phyloP scores from a whole-genome alignment of 2,329 filamentous ascomycete genomes.

The Scedosporium apiospermum region DNA sequence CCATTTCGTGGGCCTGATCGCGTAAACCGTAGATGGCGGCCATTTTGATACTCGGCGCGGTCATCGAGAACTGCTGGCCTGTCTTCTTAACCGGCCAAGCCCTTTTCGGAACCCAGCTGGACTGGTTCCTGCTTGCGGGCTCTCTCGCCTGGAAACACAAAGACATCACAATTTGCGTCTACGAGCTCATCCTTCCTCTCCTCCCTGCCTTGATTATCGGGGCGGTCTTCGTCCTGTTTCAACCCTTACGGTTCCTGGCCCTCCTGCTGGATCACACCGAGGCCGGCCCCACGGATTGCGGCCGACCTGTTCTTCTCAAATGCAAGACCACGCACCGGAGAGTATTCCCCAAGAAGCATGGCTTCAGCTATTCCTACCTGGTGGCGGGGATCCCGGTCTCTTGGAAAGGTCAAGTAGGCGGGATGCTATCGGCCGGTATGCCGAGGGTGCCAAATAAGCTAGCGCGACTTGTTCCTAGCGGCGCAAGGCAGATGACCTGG shows the following conservation, averaged over 20 bases:
- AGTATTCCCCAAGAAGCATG: constrained; percentile 57
- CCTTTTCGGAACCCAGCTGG: constrained; percentile 13
- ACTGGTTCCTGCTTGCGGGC: constrained; percentile 16
- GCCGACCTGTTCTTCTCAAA: constrained; percentile 47
- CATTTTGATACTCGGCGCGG: too few relatives aligned
- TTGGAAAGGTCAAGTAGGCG: constrained; percentile 45
- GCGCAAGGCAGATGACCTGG: not conserved
- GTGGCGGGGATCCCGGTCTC: constrained; percentile 58
- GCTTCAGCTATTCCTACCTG: constrained; percentile 63
- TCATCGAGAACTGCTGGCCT: constrained; percentile 7
- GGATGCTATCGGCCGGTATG: constrained; percentile 41
- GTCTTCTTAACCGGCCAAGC: constrained; percentile 12
- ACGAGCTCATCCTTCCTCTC: not conserved
- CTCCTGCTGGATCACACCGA: not conserved
- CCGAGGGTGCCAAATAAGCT: not conserved
- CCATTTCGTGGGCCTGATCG: too few relatives aligned
- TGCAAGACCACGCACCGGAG: constrained; percentile 56
- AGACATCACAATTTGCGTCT: not conserved
- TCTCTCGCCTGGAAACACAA: constrained; percentile 14
- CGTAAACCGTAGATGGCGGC: too few relatives aligned
- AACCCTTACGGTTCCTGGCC: not conserved
- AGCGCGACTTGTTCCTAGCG: not conserved
- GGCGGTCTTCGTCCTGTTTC: not conserved
- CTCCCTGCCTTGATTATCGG: not conserved
- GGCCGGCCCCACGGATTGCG: constrained; percentile 18